These are phyloP conservation scores for Alternaria novae-zelandiae DNA, from an alignment of 2,329 filamentous ascomycete species.

Conservation along the genomic window DNA sequence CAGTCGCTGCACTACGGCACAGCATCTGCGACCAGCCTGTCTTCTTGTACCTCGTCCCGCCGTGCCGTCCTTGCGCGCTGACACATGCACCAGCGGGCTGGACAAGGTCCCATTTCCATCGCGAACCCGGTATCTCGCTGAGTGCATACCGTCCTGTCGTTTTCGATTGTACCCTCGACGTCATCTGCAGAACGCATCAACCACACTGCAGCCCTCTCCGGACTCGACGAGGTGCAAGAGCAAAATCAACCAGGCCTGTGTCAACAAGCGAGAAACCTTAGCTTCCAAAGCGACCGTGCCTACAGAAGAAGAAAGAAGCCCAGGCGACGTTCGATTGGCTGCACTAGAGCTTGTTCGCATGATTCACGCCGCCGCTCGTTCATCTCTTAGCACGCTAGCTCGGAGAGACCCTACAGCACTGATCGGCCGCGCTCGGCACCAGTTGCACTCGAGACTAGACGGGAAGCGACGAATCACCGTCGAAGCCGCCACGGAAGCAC, in stretches of 20 bases:
- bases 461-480: constrained; percentile 26
- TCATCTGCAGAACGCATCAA: constrained; percentile 14
- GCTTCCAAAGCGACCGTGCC: constrained; percentile 1
- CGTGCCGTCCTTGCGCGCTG: constrained; percentile 16
- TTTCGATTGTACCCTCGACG: constrained; percentile 25
- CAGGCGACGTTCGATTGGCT: constrained; percentile 24
- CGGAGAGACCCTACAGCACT: constrained; percentile 33
- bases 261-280: constrained; percentile 8
- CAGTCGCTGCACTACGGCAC: constrained; percentile 23
- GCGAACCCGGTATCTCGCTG: constrained; percentile 26
- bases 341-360: constrained; percentile 23
- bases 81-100: constrained; percentile 31
- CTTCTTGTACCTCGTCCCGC: constrained; percentile 21
- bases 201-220: constrained; percentile 1
- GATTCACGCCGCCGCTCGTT: constrained; percentile 33
- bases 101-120: constrained; percentile 24
- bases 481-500: constrained; percentile 26
- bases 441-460: constrained; percentile 37
- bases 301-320: constrained; percentile 13
- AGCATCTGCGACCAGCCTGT: constrained; percentile 20
- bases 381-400: constrained; percentile 32
- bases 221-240: constrained; percentile 1
- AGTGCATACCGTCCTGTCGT: constrained; percentile 35
- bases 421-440: constrained; percentile 37
- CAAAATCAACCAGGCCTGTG: constrained; percentile 1